Evolutionary conservation across 805 yeast genomes (phyloP).

Genomic region (Zygosaccharomyces bisporus): DNA sequence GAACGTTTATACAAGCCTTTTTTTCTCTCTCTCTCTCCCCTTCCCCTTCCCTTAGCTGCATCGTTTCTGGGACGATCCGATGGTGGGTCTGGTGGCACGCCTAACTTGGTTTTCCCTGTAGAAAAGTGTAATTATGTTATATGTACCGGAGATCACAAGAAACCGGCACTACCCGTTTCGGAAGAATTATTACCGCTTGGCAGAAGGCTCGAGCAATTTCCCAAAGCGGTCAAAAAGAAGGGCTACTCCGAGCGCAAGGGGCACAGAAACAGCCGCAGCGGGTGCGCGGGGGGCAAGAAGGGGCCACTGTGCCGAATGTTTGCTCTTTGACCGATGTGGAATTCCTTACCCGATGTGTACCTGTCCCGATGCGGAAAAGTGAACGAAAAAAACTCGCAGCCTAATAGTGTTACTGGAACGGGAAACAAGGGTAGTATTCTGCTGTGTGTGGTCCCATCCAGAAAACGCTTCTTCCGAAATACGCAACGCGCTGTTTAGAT

Average conservation of each 20-base stretch:
- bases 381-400: neutral
- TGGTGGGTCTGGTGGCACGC: neutral
- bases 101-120: neutral
- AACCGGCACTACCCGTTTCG: slow-evolving; percentile 1
- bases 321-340: neutral
- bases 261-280: neutral
- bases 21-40: neutral
- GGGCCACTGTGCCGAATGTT: neutral
- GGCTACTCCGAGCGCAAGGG: neutral
- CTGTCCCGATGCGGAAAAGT: neutral
- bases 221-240: neutral
- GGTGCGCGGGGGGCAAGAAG: neutral
- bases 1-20: neutral
- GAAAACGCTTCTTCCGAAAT: neutral
- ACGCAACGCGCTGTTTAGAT: too few species aligned
- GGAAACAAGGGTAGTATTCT: neutral
- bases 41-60: neutral
- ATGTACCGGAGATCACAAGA: slow-evolving; percentile 7
- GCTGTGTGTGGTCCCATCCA: neutral
- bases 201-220: slow-evolving; percentile 5
- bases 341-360: neutral
- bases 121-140: neutral
- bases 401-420: neutral
- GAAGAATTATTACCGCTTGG: neutral
- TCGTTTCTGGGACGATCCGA: neutral